Evolutionary conservation across 23 red algal species (phyloP), one percentile per base, ranked within the genome.

Genomic region (Gracilaria caudata): DNA sequence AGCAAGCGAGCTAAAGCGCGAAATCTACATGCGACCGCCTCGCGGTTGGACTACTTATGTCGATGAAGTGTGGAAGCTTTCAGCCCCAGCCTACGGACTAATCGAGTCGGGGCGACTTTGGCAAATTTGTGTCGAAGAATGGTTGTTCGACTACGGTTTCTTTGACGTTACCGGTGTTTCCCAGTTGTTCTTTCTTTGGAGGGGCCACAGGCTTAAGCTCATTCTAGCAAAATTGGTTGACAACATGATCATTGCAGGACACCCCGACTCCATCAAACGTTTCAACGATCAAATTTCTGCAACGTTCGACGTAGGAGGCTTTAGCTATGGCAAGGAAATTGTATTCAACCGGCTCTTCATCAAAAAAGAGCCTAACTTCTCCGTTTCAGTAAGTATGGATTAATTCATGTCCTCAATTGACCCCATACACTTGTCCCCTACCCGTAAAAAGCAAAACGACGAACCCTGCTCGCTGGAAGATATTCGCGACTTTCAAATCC

Each of bases 341-440:
- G 47, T 84, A 3, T 84, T 70, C 80, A 84, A 66, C 21, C 33
- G 63, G 10, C 13, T 86, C 23, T 40, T 41, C n/a, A 86, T 86
- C 44, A 10, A 7, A 33, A 23, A 28, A 44, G 19, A 26, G 4
- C 34, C 24, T 1, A n/a, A 49, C 46, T 35, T 51, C 13, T 32
- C 19, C 33, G 16, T 33, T 12, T 11, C 12, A 1, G 0, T 46
- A 47, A 2, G 25, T 25, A 86, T 86, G 81, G 9, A 71, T 49
- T 63, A 86, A 55, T 73, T 68, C 66, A 4, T 86, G 0, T 12
- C 45, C 44, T 21, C 17, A 24, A 73, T 86, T 7, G 10, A 35
- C 20, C 64, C 81, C 9, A 40, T 86, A 12, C 12, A 70, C 17
- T 11, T 86, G 7, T 17, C 4, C 29, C 21, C 8, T 0, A 28